phyloP scores from a whole-genome alignment of 208 protist genomes.

The Angomonas desouzai region DNA sequence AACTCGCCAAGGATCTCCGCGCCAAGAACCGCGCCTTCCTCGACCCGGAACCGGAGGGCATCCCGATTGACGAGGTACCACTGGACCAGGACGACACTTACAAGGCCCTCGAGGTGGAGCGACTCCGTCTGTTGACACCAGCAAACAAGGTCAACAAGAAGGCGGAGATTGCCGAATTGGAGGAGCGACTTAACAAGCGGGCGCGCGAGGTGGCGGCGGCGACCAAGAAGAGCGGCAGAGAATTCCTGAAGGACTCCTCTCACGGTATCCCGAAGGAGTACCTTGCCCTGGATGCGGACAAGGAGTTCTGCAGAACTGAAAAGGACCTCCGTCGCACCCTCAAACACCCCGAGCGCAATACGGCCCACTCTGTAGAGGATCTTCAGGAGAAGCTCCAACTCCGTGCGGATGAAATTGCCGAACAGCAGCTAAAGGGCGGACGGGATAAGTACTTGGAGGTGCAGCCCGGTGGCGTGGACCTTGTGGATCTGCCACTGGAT shows the following conservation, averaged over 20 bases:
- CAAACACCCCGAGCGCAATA: constrained; percentile 15
- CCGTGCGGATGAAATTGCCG: constrained; percentile 37
- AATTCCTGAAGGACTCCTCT: constrained; percentile 44
- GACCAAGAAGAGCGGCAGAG: constrained; percentile 39
- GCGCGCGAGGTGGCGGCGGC: constrained; percentile 50
- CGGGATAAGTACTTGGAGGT: constrained; percentile 52
- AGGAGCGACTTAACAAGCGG: constrained; percentile 55
- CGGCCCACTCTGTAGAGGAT: constrained; percentile 15
- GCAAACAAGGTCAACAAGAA: constrained; percentile 22
- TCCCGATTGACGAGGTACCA: constrained; percentile 50
- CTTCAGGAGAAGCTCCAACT: constrained; percentile 32
- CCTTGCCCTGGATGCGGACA: constrained; percentile 42
- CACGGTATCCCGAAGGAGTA: constrained; percentile 44
- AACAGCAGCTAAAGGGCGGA: constrained; percentile 41
- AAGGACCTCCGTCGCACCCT: constrained; percentile 32
- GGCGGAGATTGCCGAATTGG: constrained; percentile 34
- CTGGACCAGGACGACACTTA: constrained; percentile 55
- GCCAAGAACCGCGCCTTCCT: constrained; percentile 51
- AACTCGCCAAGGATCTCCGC: constrained; percentile 56
- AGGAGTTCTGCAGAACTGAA: constrained; percentile 41
- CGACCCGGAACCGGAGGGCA: constrained; percentile 62
- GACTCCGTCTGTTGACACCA: constrained; percentile 26
- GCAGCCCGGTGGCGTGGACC: constrained; percentile 46
- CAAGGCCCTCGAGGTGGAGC: constrained; percentile 33
- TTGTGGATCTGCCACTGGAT: constrained; percentile 56